These are phyloP conservation scores for Saccharomycopsis fibuligera DNA, from an alignment of 805 yeast genomes.

Conservation along the genomic window DNA sequence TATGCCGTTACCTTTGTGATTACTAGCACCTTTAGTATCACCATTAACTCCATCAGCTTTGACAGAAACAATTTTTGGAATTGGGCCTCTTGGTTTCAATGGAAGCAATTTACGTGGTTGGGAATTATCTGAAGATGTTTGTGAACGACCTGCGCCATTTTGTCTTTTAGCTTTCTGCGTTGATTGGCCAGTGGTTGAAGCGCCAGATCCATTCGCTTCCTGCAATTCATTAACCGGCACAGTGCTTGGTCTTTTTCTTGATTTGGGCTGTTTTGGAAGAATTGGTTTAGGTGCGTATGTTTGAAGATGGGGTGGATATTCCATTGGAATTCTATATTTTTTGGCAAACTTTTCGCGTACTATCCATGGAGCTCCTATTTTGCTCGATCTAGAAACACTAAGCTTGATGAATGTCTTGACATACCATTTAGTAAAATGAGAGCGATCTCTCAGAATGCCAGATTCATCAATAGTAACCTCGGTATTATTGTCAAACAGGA, in stretches of 20 bases:
- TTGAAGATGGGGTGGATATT: constrained; percentile 48
- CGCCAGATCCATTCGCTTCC: no score
- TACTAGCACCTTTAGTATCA: no score
- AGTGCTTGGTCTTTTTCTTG: constrained; percentile 3
- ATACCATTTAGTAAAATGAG: constrained; percentile 81
- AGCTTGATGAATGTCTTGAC: constrained; percentile 84
- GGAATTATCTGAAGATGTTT: no score
- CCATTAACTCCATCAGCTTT: no score
- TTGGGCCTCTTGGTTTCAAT: no score
- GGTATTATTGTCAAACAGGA: constrained; percentile 47
- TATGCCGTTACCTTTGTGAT: no score
- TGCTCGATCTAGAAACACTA: constrained; percentile 68
- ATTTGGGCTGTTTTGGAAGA: neutral
- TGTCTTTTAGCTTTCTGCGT: no score
- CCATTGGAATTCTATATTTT: constrained; percentile 57
- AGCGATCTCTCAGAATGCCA: constrained; percentile 76
- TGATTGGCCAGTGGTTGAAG: no score
- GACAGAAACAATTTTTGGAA: no score
- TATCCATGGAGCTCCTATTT: constrained; percentile 94
- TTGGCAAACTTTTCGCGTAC: constrained; percentile 72
- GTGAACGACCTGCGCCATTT: no score
- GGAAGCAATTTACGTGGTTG: constrained; percentile 3
- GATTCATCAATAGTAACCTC: constrained; percentile 68
- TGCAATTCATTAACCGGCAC: neutral
- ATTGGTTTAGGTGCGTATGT: constrained; percentile 21